phyloP scores from a whole-genome alignment of 768 basidiomycete genomes.

The Cytidiella melzeri region DNA sequence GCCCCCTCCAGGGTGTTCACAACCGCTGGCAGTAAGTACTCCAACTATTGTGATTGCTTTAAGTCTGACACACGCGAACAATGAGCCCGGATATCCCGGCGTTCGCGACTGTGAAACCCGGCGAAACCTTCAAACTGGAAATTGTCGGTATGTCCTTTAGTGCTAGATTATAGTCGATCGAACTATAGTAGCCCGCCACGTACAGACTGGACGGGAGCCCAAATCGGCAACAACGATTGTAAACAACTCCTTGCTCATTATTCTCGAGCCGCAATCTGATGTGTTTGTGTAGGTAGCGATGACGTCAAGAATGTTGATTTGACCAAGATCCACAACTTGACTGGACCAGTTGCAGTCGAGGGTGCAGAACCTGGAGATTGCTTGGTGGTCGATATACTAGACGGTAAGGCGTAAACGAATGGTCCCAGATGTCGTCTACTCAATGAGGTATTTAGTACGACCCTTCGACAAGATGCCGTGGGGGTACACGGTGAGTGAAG shows the following conservation, averaged over 20 bases:
- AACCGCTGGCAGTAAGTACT: constrained; percentile 68
- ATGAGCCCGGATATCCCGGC: constrained; percentile 60
- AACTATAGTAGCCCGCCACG: background rate
- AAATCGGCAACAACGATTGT: constrained; percentile 75
- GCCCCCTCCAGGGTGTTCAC: constrained; percentile 44
- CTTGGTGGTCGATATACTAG: constrained; percentile 74
- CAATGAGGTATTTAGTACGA: constrained; percentile 34
- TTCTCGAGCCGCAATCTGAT: too few relatives aligned
- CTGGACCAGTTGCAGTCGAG: constrained; percentile 69
- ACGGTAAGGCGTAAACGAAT: constrained; percentile 35
- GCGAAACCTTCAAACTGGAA: constrained; percentile 66
- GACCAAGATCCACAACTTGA: constrained; percentile 65
- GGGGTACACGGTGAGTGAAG: constrained; percentile 61
- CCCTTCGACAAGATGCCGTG: constrained; percentile 75
- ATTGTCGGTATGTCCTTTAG: constrained; percentile 45
- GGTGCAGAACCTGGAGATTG: constrained; percentile 77
- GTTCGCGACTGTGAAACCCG: constrained; percentile 54
- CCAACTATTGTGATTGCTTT: too few relatives aligned
- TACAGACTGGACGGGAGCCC: constrained; percentile 73
- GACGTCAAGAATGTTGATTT: constrained; percentile 64
- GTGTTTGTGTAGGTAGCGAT: constrained; percentile 51
- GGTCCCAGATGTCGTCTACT: background rate
- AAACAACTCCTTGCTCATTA: too few relatives aligned
- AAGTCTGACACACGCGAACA: background rate
- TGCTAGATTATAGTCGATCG: too few relatives aligned